Evolutionary conservation across 1,284 basidiomycete genomes (phyloP), one percentile per base, ranked within the genome.

Genomic region (Cryptococcus amylolentus): DNA sequence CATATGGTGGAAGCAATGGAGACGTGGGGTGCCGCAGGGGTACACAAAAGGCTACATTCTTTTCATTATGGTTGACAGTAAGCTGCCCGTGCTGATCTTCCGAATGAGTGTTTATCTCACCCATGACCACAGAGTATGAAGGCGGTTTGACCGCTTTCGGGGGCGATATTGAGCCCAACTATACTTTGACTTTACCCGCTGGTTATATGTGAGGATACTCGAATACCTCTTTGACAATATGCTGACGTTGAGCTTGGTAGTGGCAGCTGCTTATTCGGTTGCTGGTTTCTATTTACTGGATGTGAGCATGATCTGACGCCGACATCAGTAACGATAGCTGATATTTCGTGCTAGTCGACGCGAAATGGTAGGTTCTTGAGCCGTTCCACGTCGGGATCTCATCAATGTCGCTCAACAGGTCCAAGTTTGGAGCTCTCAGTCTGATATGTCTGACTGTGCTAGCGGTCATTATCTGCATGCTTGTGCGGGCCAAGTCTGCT

Each of bases 181-280:
- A 39, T 28, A 18, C 46, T 10, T 31, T 57, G 9, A 66, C 70
- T 6, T 51, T 72, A 10, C 61, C 66, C 12, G 70, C 70, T 9
- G 70, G 70, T 3, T 72, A 72, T 48, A 49, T 67, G 68, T 70
- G 39, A 56, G 68, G 50, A 6, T 8, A 10, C n/a, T 27, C 14
- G 23, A 23, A 23, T 23, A 7, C 31, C 46, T 26, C 50, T 38
- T 16, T 27, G 54, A 40, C 42, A 20, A 13, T 8, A 18, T 7
- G 39, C 16, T 12, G 20, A n/a, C 50, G 6, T 27, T 44, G 12
- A 38, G 18, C 3, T 9, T 38, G 7, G 4, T 38, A 70, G 68
- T 3, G 67, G 62, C 14, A 72, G 70, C 47, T 70, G 68, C 46
- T 26, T 65, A 4, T 51, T 67, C 13, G 70, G 70, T 13, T 70